Base-by-base conservation (phyloP, 1,139 yeast species). In the Yamadazyma spencermartinsiae region DNA sequence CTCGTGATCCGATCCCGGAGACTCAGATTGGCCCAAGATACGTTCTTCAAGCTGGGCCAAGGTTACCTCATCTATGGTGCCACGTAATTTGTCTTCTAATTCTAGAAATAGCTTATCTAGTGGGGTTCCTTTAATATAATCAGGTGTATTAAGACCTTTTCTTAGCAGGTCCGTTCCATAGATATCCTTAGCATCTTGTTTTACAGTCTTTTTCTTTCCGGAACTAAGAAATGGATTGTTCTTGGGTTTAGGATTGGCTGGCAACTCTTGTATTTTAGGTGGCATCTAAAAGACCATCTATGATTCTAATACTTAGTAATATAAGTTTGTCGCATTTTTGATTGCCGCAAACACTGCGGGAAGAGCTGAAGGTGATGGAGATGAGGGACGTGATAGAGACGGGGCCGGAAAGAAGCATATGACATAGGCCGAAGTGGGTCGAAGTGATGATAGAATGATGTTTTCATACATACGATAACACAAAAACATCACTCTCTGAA, bases 111-210 rank as follows among this genome's bases (percentile, higher is more conserved):
- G 47, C 13, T 54, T 39, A 46, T 72, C 77, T 16, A 72, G 50
- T 2, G 74, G 74, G 11, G 60, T 50, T 12, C 55, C 54, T 21
- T 65, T 63, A 3, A 49, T 41, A 31, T 55, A 51, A 26, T 66
- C 60, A 0, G 69, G 71, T 42, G 58, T 55, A 39, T 68, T 57
- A 34, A 72, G 57, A 1, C 75, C 75, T 41, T 61, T 67, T 21
- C 40, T 47, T 18, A 51, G 39, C 0, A 63, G 61, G 9, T 44
- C 44, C 3, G 36, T 37, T 4, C 32, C 17, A 43, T 70, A 68
- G 1, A 66, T 58, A 18, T 68, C 72, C 25, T 61, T 59, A 0
- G 67, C 56, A 14, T 61, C 57, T 42, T 74, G 50, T 43, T 54
- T 52, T 8, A 69, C 51, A 1, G 74, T 66, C 3, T 57, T 52